phyloP scores from a whole-genome alignment of 306 rosid genomes.

The Cyclanthera cordifolia region DNA sequence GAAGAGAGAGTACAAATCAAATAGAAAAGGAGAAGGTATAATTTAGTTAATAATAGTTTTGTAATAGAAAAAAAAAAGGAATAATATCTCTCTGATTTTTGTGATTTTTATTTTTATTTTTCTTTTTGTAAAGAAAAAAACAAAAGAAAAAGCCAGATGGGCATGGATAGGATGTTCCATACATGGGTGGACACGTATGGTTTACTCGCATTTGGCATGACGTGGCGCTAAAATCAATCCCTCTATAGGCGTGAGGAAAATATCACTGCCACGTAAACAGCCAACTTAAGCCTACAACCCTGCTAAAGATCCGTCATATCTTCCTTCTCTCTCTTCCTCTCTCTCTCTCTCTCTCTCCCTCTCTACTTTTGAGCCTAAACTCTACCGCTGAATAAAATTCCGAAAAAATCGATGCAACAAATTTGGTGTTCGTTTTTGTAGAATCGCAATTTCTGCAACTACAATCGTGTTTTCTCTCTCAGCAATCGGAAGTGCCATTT shows the following conservation, averaged over 20 bases:
- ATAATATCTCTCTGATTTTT: neutral
- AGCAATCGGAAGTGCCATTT: neutral
- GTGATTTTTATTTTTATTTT: neutral
- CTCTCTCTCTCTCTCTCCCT: slow-evolving; percentile 11
- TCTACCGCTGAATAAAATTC: neutral
- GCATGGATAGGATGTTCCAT: neutral
- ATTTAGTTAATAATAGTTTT: too few relatives aligned
- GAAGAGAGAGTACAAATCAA: too few relatives aligned
- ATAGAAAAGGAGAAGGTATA: too few relatives aligned
- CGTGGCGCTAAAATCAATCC: slow-evolving; percentile 25
- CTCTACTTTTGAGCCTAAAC: slow-evolving; percentile 17
- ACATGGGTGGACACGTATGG: neutral
- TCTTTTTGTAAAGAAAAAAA: neutral
- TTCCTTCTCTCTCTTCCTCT: neutral
- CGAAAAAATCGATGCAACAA: neutral
- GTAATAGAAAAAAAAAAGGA: too few relatives aligned
- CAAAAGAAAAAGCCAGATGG: neutral
- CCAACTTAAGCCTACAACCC: slow-evolving; percentile 28
- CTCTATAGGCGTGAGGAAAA: slow-evolving; percentile 51
- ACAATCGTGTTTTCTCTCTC: neutral
- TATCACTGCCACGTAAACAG: slow-evolving; percentile 74
- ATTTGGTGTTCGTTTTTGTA: neutral
- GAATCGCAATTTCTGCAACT: neutral
- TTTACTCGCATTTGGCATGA: neutral
- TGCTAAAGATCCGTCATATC: slow-evolving; percentile 44